Percentiles rank a stretch among this genome's conserved stretches.
Conservation (phyloP, 2,329 filamentous ascomycete genomes). For the Cercospora canescens region DNA sequence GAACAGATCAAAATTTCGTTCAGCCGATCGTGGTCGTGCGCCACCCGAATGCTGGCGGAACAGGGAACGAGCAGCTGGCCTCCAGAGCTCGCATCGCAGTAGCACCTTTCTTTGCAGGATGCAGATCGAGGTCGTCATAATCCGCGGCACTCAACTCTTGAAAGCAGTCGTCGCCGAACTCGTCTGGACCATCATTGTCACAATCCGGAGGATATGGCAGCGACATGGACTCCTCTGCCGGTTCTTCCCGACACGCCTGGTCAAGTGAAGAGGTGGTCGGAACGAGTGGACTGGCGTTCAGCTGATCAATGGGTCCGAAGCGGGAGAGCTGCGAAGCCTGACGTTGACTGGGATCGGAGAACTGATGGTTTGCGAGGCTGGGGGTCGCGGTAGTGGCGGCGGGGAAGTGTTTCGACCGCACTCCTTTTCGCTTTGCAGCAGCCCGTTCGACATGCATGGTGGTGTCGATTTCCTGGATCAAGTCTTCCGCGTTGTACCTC, state of each 20-base stretch:
- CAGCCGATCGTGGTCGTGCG: not conserved
- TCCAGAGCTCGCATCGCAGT: not conserved
- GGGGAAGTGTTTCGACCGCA: constrained; percentile 17
- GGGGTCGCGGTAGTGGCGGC: not conserved
- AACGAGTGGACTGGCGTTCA: constrained; percentile 4
- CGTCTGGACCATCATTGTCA: not conserved
- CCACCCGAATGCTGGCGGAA: not conserved
- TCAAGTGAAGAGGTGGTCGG: not conserved
- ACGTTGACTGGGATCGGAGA: not conserved
- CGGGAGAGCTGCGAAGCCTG: not conserved
- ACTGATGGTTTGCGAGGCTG: not conserved
- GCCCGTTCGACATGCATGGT: constrained; percentile 8
- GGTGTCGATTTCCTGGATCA: constrained; percentile 24
- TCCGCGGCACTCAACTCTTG: constrained; percentile 2
- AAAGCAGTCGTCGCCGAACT: not conserved
- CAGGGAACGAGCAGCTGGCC: not conserved
- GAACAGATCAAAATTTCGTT: not conserved
- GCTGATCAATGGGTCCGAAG: not conserved
- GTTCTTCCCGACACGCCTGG: not conserved
- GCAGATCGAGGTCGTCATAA: not conserved
- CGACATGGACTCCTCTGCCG: not conserved
- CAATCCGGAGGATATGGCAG: not conserved
- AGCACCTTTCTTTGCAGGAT: not conserved
- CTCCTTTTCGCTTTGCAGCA: not conserved
- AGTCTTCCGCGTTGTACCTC: constrained; percentile 1